These are phyloP conservation scores for Kokia cookei DNA, from an alignment of 441 rosid species.

Conservation along the genomic window DNA sequence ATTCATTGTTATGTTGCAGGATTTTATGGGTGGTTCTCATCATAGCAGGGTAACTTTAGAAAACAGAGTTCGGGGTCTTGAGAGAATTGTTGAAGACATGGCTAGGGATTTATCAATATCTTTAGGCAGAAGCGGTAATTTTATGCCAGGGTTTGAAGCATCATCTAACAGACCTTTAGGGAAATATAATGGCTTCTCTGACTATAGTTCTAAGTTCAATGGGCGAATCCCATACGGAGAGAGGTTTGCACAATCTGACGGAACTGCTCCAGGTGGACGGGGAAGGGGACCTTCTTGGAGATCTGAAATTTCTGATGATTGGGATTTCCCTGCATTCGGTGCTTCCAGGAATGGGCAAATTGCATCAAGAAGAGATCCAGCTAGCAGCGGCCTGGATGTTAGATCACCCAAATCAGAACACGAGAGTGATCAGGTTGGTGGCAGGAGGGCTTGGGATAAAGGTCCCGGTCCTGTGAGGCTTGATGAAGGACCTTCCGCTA, in stretches of 20 bases:
- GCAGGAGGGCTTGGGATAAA: constrained; percentile 87
- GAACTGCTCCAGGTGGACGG: constrained; percentile 44
- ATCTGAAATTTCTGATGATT: constrained; percentile 64
- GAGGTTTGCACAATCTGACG: constrained; percentile 70
- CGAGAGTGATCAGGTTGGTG: constrained; percentile 62
- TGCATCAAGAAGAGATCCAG: constrained; percentile 57
- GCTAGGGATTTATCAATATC: constrained; percentile 85
- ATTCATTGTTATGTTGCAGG: constrained; percentile 40
- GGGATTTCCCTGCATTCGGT: constrained; percentile 64
- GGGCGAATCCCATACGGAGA: constrained; percentile 66
- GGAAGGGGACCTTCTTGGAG: constrained; percentile 81
- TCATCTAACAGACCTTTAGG: constrained; percentile 46
- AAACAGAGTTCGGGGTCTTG: constrained; percentile 94
- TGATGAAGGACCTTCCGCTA: constrained; percentile 98
- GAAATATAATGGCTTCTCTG: constrained; percentile 70
- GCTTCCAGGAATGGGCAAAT: constrained; percentile 71
- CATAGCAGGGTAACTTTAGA: constrained; percentile 89
- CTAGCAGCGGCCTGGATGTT: constrained; percentile 38
- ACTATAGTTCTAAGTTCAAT: constrained; percentile 58
- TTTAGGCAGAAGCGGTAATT: constrained; percentile 70
- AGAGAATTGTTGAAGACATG: constrained; percentile 94
- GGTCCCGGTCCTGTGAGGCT: constrained; percentile 65
- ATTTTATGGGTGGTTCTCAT: constrained; percentile 98
- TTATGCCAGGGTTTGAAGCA: constrained; percentile 59
- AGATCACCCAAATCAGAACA: constrained; percentile 75